Evolutionary conservation across 257 asterid genomes (phyloP).

Genomic region (Jasminum sambac): DNA sequence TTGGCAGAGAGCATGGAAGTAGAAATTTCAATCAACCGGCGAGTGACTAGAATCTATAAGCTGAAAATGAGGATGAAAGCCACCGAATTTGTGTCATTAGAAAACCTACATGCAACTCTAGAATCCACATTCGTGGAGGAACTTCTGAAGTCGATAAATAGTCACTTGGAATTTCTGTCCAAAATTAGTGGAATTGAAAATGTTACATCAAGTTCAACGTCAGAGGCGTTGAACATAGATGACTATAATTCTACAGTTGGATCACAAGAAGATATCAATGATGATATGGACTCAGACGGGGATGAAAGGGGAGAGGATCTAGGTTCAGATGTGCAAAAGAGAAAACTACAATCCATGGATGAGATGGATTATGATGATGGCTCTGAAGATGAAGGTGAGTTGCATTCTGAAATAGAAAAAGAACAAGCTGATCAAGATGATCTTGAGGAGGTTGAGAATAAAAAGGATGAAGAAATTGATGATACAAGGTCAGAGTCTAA

Average conservation of each 20-base stretch:
- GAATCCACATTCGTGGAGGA: conserved; percentile 44
- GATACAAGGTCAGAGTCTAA: conserved; percentile 36
- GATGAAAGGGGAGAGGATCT: conserved; percentile 73
- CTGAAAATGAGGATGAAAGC: conserved; percentile 60
- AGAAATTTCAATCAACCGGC: conserved; percentile 33
- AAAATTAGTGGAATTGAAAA: conserved; percentile 58
- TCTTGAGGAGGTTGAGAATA: conserved; percentile 34
- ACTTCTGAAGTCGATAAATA: conserved; percentile 80
- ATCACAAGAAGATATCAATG: conserved; percentile 35
- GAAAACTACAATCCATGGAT: conserved; percentile 68
- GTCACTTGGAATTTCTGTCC: conserved; percentile 52
- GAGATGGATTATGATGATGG: conserved; percentile 81
- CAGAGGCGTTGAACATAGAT: conserved; percentile 39
- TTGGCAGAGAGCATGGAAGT: conserved; percentile 82
- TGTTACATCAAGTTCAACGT: conserved; percentile 30
- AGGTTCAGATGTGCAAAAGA: conserved; percentile 60
- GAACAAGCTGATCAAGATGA: conserved; percentile 27
- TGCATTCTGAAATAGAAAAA: conserved; percentile 30
- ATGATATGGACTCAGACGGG: conserved; percentile 48
- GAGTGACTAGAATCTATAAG: conserved; percentile 52
- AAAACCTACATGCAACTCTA: conserved; percentile 58
- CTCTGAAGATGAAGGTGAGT: conserved; percentile 46
- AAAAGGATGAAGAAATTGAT: conserved; percentile 39
- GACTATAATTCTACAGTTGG: conserved; percentile 42
- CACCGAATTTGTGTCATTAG: conserved; percentile 59